Percentiles rank a stretch among this genome's conserved stretches.
phyloP scores from a whole-genome alignment of 345 rosid species.

The Microthlaspi erraticum region DNA sequence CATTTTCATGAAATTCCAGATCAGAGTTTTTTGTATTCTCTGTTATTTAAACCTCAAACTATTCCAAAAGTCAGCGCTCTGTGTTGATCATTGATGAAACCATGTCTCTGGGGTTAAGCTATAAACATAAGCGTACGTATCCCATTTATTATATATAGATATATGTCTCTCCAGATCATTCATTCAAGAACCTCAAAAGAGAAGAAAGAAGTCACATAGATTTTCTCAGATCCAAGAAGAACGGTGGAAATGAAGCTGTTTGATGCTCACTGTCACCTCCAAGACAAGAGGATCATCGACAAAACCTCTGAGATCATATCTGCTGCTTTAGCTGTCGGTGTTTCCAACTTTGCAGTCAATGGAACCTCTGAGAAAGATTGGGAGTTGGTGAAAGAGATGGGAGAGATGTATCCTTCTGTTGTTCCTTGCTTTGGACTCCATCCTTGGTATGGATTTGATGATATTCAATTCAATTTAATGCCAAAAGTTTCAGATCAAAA shows the following conservation, averaged over 20 bases:
- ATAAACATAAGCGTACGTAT: not conserved
- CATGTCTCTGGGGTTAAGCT: constrained; percentile 28
- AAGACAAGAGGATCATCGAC: constrained; percentile 72
- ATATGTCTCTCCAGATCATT: constrained; percentile 2
- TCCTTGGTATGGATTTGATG: constrained; percentile 61
- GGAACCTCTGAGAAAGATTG: constrained; percentile 90
- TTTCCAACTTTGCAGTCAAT: constrained; percentile 76
- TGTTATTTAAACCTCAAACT: constrained; percentile 16
- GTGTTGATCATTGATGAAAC: constrained; percentile 31
- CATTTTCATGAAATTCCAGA: constrained; percentile 33
- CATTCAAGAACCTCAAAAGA: constrained; percentile 10
- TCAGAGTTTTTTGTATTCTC: constrained; percentile 15
- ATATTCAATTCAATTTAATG: not conserved
- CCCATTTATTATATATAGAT: constrained; percentile 20
- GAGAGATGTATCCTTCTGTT: constrained; percentile 64
- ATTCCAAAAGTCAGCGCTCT: constrained; percentile 34
- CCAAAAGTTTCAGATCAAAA: not conserved
- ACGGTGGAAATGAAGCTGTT: constrained; percentile 60
- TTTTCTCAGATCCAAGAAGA: constrained; percentile 4
- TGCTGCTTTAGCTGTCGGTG: constrained; percentile 61
- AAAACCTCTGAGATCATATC: constrained; percentile 63
- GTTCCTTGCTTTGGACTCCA: constrained; percentile 90
- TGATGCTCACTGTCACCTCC: constrained; percentile 95
- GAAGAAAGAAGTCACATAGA: constrained; percentile 12
- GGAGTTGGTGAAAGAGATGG: constrained; percentile 80